Evolutionary conservation across 1,139 yeast genomes (phyloP).

Genomic region (Scheffersomyces titani): DNA sequence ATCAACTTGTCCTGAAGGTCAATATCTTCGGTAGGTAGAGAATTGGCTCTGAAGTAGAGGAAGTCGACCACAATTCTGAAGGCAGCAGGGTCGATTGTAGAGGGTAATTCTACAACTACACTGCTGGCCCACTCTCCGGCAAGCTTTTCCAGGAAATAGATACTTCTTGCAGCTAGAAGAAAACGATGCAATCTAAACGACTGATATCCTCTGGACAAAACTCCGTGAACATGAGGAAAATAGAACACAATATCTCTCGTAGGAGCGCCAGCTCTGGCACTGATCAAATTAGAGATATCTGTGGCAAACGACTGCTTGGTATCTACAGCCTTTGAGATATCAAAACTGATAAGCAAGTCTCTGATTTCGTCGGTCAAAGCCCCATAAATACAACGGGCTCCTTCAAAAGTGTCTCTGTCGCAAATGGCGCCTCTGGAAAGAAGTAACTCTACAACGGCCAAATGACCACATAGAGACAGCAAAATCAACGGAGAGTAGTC

Average conservation of each 20-base stretch:
- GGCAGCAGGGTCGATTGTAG: conserved; percentile 20
- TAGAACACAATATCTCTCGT: conserved; percentile 41
- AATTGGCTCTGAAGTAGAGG: conserved; percentile 48
- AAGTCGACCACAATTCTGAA: conserved; percentile 49
- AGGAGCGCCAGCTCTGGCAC: conserved; percentile 23
- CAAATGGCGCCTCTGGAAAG: conserved; percentile 70
- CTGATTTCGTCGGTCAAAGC: conserved; percentile 70
- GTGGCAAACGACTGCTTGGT: conserved; percentile 73
- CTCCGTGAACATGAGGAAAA: conserved; percentile 21
- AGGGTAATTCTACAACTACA: conserved; percentile 24
- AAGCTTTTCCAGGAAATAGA: conserved; percentile 26
- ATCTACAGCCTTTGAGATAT: conserved; percentile 70
- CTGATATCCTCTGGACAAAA: conserved; percentile 12
- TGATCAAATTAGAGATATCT: conserved; percentile 57
- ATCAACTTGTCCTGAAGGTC: conserved; percentile 22
- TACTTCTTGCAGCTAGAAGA: conserved; percentile 40
- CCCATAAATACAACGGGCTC: conserved; percentile 78
- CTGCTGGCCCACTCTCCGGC: conserved; percentile 26
- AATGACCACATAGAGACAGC: conserved; percentile 77
- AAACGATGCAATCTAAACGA: conserved; percentile 38
- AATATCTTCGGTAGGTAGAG: conserved; percentile 24
- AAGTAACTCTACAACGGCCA: conserved; percentile 56
- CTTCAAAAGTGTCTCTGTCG: conserved; percentile 78
- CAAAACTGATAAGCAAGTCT: conserved; percentile 57
- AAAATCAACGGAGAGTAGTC: conserved; percentile 74